phyloP scores from a whole-genome alignment of 176 grass and related monocot species.

The Urochloa ruziziensis region DNA sequence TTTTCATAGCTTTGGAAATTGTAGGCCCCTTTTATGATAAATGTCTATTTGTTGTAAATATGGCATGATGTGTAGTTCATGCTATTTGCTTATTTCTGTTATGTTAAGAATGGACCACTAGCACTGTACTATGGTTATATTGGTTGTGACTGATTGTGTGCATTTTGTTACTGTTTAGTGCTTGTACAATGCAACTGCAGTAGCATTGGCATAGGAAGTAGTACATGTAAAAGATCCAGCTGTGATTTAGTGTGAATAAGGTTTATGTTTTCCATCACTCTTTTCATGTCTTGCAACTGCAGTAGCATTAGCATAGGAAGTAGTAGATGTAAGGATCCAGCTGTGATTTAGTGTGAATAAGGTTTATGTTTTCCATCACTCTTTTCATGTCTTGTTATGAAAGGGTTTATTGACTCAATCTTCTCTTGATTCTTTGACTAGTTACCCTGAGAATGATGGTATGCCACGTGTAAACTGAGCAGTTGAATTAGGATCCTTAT shows the following conservation, averaged over 20 bases:
- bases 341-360: not conserved
- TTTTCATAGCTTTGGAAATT: not conserved
- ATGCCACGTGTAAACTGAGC: not conserved
- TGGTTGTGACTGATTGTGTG: not conserved
- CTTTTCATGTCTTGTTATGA: not conserved
- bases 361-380: not conserved
- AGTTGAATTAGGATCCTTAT: not conserved
- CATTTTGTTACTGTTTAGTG: not conserved
- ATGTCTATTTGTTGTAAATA: not conserved
- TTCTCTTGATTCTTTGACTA: not conserved
- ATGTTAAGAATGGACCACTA: not conserved
- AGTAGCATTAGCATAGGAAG: not conserved
- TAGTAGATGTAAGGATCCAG: not conserved
- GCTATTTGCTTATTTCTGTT: slow-evolving; percentile 5
- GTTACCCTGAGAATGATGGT: not conserved
- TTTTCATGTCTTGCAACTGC: not conserved
- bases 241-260: not conserved
- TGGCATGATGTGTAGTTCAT: not conserved
- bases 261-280: not conserved
- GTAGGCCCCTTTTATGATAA: not conserved
- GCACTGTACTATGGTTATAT: not conserved
- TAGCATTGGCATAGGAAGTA: not conserved
- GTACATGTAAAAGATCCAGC: not conserved
- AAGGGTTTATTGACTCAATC: not conserved
- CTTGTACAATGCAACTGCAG: not conserved